Conservation (phyloP, 371 early-diverging fungal genomes). For the Rhizopus delemar region DNA sequence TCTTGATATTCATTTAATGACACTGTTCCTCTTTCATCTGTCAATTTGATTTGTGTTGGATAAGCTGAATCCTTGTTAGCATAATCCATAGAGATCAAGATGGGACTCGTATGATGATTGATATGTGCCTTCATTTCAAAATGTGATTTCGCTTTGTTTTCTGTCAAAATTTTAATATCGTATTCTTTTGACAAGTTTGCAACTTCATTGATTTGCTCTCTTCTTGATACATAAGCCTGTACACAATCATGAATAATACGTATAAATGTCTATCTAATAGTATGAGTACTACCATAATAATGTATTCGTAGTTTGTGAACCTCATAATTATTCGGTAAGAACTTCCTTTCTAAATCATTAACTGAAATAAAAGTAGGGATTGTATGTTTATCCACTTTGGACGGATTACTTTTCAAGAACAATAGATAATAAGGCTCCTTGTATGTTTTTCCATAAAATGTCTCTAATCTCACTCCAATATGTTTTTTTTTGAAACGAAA, state of each 20-base stretch:
- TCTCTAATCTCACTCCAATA: conserved; percentile 42
- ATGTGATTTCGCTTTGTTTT: neutral
- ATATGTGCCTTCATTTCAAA: neutral
- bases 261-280: conserved; percentile 30
- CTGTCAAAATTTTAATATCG: neutral
- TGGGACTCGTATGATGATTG: neutral
- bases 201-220: conserved; percentile 36
- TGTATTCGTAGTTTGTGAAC: conserved; percentile 5
- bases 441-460: conserved; percentile 41
- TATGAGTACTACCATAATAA: neutral
- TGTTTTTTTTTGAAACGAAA: conserved; percentile 29
- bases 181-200: neutral
- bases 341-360: conserved; percentile 15
- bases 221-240: conserved; percentile 39
- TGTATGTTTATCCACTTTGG: conserved; percentile 28
- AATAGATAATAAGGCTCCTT: conserved; percentile 43
- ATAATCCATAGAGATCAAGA: neutral
- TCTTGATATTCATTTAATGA: neutral
- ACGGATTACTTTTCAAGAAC: conserved; percentile 4
- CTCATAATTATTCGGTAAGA: conserved; percentile 31
- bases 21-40: conserved; percentile 3
- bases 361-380: conserved; percentile 43
- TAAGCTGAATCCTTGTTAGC: conserved; percentile 5
- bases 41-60: conserved; percentile 8
- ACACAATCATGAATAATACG: conserved; percentile 40